A percentile compares a stretch with the other conserved stretches of the same genome.
Evolutionary conservation across 1,284 basidiomycete genomes (phyloP).

Genomic region (Violaceomyces palustris): DNA sequence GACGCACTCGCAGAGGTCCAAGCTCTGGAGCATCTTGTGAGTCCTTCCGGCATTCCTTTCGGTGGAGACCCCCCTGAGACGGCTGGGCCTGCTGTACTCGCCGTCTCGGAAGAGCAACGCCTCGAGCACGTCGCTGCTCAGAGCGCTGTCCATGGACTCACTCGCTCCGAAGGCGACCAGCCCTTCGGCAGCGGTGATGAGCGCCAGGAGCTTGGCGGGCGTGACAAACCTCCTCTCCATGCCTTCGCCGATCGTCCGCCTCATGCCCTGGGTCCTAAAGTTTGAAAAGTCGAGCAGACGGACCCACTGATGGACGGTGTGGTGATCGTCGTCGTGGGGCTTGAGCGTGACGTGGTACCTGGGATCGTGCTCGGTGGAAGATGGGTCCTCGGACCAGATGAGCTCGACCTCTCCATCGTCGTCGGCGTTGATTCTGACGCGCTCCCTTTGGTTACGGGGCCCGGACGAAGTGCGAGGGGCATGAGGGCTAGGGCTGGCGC

Average conservation of each 20-base stretch:
- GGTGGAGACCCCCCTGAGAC: constrained; percentile 44
- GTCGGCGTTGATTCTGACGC: constrained; percentile 20
- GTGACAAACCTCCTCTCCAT: constrained; percentile 87
- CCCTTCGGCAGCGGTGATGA: constrained; percentile 44
- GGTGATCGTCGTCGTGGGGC: constrained; percentile 16
- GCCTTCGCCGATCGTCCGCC: constrained; percentile 83
- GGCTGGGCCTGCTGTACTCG: constrained; percentile 34
- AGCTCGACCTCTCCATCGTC: constrained; percentile 35
- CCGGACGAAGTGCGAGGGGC: not conserved
- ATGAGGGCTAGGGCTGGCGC: not conserved
- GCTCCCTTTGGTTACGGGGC: constrained; percentile 2
- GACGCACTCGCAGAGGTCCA: constrained; percentile 91
- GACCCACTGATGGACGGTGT: constrained; percentile 28
- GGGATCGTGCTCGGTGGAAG: constrained; percentile 15
- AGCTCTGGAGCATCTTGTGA: constrained; percentile 64
- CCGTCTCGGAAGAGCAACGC: constrained; percentile 48
- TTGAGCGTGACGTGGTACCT: constrained; percentile 34
- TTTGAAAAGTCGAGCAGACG: constrained; percentile 66
- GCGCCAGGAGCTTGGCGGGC: constrained; percentile 64
- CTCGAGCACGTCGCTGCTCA: constrained; percentile 47
- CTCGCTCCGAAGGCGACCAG: constrained; percentile 48
- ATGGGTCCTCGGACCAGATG: constrained; percentile 36
- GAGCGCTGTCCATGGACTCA: constrained; percentile 49
- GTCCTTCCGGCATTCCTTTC: constrained; percentile 28
- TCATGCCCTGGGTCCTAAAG: constrained; percentile 89